Evolutionary conservation across 352 stramenopile genomes (phyloP), one percentile per base, ranked within the genome.

Genomic region (Phytopythium aichiense): DNA sequence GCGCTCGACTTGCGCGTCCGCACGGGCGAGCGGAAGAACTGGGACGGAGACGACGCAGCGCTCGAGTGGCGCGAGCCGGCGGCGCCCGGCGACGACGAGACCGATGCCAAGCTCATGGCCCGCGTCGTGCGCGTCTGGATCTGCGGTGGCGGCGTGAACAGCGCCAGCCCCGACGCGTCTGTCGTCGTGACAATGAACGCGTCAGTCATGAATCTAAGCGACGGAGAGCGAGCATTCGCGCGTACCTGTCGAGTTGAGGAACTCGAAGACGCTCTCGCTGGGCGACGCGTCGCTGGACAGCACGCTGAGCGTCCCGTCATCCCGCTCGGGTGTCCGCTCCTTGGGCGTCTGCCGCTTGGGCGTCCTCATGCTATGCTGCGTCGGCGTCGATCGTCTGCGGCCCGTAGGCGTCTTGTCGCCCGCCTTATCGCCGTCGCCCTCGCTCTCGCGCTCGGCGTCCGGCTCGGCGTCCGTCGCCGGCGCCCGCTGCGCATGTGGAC

Each of bases 1-100:
- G 57, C 33, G 7, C 16, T 60, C 12, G 61, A 23, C 52, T 58
- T 58, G 1, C 48, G 63, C 4, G 65, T 58, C 40, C 58, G 70
- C 42, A 81, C 67, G 12, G 86, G 84, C 23, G 84, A 92, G 20
- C 84, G 82, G 57, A 94, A 90, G 66, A 92, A 94, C 22, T 63
- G 72, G 15, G 86, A 92, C 7, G 86, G 86, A 3, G 84, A 94
- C 30, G 65, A 74, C 13, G 73, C 53, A 0, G 62, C 55, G 46
- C 66, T 85, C 2, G 66, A 68, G 18, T 60, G 49, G 16, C 66
- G 63, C 1, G 71, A 73, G 8, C 40, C 52, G 67, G 43, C 23
- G 61, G 61, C 7, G 0, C 37, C 37, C 25, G 67, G 72, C 5
- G 73, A 79, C 35, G 54, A 61, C 28, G n/a, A 31, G 60, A 40